A percentile compares a stretch with the other conserved stretches of the same genome.
phyloP scores from a whole-genome alignment of 2,329 filamentous ascomycete species.

The Pseudovirgaria hyperparasitica region DNA sequence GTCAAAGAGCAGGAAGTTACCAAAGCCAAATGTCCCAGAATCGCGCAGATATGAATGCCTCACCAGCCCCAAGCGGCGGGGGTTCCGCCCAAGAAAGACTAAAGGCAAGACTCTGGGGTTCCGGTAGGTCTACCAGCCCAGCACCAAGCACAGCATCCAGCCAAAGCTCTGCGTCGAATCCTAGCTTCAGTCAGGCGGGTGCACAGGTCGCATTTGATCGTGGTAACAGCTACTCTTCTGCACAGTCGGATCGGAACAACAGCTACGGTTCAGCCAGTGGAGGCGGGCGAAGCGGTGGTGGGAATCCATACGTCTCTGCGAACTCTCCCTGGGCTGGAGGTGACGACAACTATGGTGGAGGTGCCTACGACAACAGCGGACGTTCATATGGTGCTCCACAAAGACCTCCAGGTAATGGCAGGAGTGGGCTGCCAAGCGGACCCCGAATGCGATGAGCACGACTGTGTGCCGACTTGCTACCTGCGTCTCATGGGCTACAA shows the following conservation, averaged over 20 bases:
- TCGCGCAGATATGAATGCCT: slow-evolving; percentile 22
- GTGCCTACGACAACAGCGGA: slow-evolving; percentile 11
- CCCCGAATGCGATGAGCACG: slow-evolving; percentile 18
- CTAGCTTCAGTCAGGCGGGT: slow-evolving; percentile 4
- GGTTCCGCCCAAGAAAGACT: slow-evolving; percentile 68
- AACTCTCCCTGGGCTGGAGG: slow-evolving; percentile 20
- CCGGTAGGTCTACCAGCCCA: slow-evolving; percentile 46
- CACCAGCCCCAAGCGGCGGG: slow-evolving; percentile 26
- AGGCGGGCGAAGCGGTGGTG: slow-evolving; percentile 13
- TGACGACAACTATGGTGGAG: slow-evolving; percentile 19
- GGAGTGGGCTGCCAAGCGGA: slow-evolving; percentile 23
- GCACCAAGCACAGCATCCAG: slow-evolving; percentile 18
- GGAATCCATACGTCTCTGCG: slow-evolving; percentile 16
- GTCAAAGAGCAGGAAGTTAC: slow-evolving; percentile 62
- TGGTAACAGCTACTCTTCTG: slow-evolving; percentile 7
- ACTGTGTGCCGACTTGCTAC: background rate
- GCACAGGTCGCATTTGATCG: slow-evolving; percentile 17
- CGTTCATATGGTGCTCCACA: slow-evolving; percentile 12
- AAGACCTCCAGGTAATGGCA: slow-evolving; percentile 14
- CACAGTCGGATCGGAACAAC: slow-evolving; percentile 19
- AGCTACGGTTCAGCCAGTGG: slow-evolving; percentile 14
- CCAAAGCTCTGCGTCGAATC: slow-evolving; percentile 7
- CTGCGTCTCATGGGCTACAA: too few species aligned
- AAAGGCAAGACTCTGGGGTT: slow-evolving; percentile 67
- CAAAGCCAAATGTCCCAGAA: slow-evolving; percentile 40